Conservation (phyloP, 768 basidiomycete species). For the Tubosaeta sp. region DNA sequence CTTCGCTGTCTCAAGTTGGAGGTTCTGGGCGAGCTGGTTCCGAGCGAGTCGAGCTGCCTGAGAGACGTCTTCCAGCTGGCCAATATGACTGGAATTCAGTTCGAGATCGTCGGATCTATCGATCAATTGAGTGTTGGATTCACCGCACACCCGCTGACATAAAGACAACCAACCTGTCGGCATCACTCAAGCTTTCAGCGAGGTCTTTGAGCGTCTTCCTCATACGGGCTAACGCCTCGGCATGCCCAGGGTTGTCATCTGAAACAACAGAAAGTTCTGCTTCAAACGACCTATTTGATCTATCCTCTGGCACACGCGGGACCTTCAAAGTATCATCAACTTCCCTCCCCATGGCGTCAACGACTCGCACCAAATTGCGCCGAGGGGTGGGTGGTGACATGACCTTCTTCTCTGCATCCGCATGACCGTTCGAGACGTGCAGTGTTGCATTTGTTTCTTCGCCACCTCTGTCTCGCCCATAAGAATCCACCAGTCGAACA, state of each 20-base stretch:
- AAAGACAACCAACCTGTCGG: slow-evolving; percentile 45
- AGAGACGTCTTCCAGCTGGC: slow-evolving; percentile 52
- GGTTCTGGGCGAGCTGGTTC: slow-evolving; percentile 38
- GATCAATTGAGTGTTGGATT: slow-evolving; percentile 4
- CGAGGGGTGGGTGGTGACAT: slow-evolving; percentile 17
- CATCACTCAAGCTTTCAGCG: slow-evolving; percentile 49
- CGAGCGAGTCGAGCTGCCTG: slow-evolving; percentile 48
- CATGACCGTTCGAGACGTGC: slow-evolving; percentile 7
- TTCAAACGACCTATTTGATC: slow-evolving; percentile 16
- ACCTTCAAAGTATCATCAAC: slow-evolving; percentile 37
- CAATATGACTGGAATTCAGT: slow-evolving; percentile 42
- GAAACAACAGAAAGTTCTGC: slow-evolving; percentile 19
- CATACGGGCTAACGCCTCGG: slow-evolving; percentile 55
- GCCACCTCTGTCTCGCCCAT: slow-evolving; percentile 46
- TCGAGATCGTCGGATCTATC: slow-evolving; percentile 37
- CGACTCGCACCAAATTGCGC: slow-evolving; percentile 49
- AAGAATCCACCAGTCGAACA: slow-evolving; percentile 70
- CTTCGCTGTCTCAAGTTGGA: slow-evolving; percentile 37
- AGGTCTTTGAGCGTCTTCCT: slow-evolving; percentile 56
- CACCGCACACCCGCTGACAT: background rate
- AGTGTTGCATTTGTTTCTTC: slow-evolving; percentile 7
- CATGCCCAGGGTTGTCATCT: slow-evolving; percentile 32
- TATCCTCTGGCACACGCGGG: slow-evolving; percentile 26
- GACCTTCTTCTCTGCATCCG: slow-evolving; percentile 17
- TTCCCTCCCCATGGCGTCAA: slow-evolving; percentile 68